Evolutionary conservation across 768 basidiomycete species (phyloP).

Genomic region (Calocybe indica): DNA sequence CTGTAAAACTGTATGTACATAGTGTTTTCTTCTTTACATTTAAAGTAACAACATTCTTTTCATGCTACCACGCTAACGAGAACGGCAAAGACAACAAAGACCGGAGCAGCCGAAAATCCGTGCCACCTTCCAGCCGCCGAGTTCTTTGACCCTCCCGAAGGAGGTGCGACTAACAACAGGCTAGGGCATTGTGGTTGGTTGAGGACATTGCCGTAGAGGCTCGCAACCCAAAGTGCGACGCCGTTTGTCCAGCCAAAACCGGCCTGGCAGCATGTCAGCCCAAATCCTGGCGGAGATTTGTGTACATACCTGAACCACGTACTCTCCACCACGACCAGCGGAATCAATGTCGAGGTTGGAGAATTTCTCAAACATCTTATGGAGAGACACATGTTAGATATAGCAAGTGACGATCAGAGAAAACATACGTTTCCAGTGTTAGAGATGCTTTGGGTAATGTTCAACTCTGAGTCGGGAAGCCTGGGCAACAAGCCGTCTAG

Average conservation of each 20-base stretch:
- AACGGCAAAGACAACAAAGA: too few species aligned
- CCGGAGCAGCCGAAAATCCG: too few species aligned
- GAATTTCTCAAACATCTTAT: slow-evolving; percentile 87
- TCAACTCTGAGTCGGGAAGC: slow-evolving; percentile 64
- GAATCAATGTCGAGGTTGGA: slow-evolving; percentile 73
- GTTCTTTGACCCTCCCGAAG: too few species aligned
- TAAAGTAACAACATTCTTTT: slow-evolving; percentile 32
- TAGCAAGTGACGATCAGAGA: not conserved
- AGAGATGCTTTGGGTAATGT: slow-evolving; percentile 56
- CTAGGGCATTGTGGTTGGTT: slow-evolving; percentile 60
- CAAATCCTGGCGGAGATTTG: not conserved
- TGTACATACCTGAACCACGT: slow-evolving; percentile 65
- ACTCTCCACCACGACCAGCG: slow-evolving; percentile 80
- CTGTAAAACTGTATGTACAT: too few species aligned
- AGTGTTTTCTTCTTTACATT: too few species aligned
- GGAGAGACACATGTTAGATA: slow-evolving; percentile 1
- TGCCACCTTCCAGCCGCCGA: too few species aligned
- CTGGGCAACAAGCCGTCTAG: slow-evolving; percentile 65
- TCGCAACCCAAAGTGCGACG: slow-evolving; percentile 69
- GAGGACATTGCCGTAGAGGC: slow-evolving; percentile 55
- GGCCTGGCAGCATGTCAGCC: slow-evolving; percentile 28
- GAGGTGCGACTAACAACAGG: slow-evolving; percentile 11
- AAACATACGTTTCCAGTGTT: slow-evolving; percentile 72
- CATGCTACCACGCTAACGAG: slow-evolving; percentile 33
- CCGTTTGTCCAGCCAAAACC: slow-evolving; percentile 93